Evolutionary conservation across 1,284 basidiomycete species (phyloP).

Genomic region (Fomitopsis pinicola): DNA sequence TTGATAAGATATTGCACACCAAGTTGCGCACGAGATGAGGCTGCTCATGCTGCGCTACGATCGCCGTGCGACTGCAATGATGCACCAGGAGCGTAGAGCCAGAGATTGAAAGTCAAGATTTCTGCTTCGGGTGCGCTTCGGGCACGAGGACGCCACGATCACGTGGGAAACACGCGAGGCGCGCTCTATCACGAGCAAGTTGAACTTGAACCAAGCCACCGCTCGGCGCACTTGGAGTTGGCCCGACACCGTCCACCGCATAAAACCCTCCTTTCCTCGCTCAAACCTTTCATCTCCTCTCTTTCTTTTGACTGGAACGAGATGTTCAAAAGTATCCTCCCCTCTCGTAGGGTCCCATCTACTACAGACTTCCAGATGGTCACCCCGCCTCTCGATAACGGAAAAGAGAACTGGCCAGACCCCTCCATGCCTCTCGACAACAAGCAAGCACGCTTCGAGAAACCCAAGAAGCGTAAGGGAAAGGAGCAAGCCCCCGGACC

Average conservation of each 20-base stretch:
- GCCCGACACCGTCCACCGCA: neutral
- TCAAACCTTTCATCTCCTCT: neutral
- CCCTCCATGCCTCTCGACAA: slow-evolving; percentile 13
- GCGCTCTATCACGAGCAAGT: slow-evolving; percentile 1
- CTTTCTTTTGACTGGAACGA: neutral
- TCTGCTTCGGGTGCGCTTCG: neutral
- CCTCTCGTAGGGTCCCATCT: slow-evolving; percentile 56
- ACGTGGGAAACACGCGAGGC: slow-evolving; percentile 7
- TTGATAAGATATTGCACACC: slow-evolving; percentile 25
- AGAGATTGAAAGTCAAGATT: neutral
- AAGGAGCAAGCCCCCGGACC: slow-evolving; percentile 27
- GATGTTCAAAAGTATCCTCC: slow-evolving; percentile 76
- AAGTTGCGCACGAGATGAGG: slow-evolving; percentile 60
- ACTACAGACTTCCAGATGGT: slow-evolving; percentile 68
- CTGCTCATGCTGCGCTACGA: slow-evolving; percentile 49
- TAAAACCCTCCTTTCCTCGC: neutral
- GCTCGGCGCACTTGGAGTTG: neutral
- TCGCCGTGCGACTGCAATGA: neutral
- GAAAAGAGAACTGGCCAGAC: slow-evolving; percentile 62
- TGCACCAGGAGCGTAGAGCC: neutral
- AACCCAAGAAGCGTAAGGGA: slow-evolving; percentile 27
- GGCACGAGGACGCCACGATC: neutral
- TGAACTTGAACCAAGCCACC: slow-evolving; percentile 7
- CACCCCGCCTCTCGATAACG: slow-evolving; percentile 45
- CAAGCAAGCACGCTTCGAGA: slow-evolving; percentile 20